Evolutionary conservation across 2,329 filamentous ascomycete genomes (phyloP), one percentile per base, ranked within the genome.

Genomic region (Alternaria alternata): DNA sequence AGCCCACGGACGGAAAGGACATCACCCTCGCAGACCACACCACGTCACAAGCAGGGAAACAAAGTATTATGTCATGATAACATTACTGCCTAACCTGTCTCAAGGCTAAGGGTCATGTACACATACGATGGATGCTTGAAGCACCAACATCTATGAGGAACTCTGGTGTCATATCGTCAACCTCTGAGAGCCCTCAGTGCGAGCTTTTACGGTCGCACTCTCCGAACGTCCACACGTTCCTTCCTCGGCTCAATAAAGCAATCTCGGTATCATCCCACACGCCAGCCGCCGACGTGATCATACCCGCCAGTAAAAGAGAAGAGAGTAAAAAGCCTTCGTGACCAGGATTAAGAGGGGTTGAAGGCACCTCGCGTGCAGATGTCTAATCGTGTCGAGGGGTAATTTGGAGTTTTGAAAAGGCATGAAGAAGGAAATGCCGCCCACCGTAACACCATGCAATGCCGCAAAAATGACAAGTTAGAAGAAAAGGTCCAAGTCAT

Each of bases 371-470:
- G 63, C 57, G 65, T 72, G 68, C 73, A 69, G 63, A 70, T 72
- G 69, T 76, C 73, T 74, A 74, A 66, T 71, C 67, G 67, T 69
- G 63, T 68, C 60, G 59, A 68, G 62, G 62, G 56, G 42, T 57
- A 66, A 66, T 67, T 69, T 75, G 60, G 61, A 66, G 66, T 67
- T 76, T 75, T 67, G 61, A 66, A 71, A 67, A 65, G 54, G 41
- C 48, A 59, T 63, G 38, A 38, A 59, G 65, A 65, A 64, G 39
- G 52, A 59, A 65, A 67, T 63, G 60, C 66, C 65, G 54, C 69
- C 70, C 62, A 65, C 72, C 73, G 56, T 61, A 68, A 78, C 76
- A 69, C 76, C 76, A 69, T 77, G 76, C 76, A 77, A 78, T 78
- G 76, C 76, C 76, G 76, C 75, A 77, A 67, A 51, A 69, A 67